Conservation (phyloP, 306 rosid genomes). For the Cucurbita maxima region DNA sequence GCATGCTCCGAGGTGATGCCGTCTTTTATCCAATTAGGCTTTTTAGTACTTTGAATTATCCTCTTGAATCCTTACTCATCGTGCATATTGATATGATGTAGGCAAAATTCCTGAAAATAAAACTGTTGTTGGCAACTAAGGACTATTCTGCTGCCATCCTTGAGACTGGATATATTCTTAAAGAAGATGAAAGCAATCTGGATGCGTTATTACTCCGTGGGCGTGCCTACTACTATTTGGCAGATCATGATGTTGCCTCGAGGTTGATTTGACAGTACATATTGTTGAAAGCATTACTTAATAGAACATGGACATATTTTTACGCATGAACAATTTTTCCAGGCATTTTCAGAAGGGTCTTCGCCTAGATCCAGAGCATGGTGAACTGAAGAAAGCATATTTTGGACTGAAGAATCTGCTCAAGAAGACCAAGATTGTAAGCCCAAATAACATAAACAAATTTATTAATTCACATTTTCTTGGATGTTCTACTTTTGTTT, state of each 20-base stretch:
- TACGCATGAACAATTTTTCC: constrained; percentile 3
- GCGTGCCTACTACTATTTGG: constrained; percentile 87
- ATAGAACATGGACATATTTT: not conserved
- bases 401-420: constrained; percentile 87
- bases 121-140: constrained; percentile 53
- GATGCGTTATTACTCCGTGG: constrained; percentile 86
- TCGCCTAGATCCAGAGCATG: constrained; percentile 91
- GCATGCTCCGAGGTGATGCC: constrained; percentile 55
- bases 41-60: not conserved
- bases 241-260: constrained; percentile 90
- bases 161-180: constrained; percentile 66
- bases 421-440: constrained; percentile 81
- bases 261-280: constrained; percentile 35
- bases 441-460: constrained; percentile 3
- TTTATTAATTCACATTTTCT: not conserved
- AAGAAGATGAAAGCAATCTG: constrained; percentile 79
- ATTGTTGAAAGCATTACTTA: not conserved
- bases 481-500: not conserved
- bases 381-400: constrained; percentile 84
- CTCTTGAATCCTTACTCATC: not conserved
- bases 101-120: constrained; percentile 81
- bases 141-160: constrained; percentile 75
- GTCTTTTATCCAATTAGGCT: not conserved
- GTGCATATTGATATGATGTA: constrained; percentile 21
- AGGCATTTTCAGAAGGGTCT: constrained; percentile 99